Percentiles rank a stretch among this genome's conserved stretches.
Evolutionary conservation across 805 yeast genomes (phyloP).

Genomic region (Candida maesae): DNA sequence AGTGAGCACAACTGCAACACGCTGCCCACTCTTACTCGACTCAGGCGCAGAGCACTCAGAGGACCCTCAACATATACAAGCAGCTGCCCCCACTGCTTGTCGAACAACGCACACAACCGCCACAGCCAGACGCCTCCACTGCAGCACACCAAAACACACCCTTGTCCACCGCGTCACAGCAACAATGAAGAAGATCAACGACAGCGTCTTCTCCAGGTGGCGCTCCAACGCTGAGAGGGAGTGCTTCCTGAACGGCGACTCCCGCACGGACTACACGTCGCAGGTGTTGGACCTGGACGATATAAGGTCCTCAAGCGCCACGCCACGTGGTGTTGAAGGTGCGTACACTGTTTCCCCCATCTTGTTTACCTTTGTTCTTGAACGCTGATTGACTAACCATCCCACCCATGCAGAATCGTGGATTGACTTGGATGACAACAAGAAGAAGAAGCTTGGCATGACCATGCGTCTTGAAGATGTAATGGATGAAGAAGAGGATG

Average conservation of each 20-base stretch:
- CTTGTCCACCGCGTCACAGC: too few relatives aligned
- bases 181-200: constrained; percentile 3
- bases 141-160: too few relatives aligned
- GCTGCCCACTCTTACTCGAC: too few relatives aligned
- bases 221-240: constrained; percentile 4
- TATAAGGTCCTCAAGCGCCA: neutral
- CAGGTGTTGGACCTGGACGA: neutral
- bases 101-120: too few relatives aligned
- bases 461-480: neutral
- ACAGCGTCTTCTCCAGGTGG: constrained; percentile 6
- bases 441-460: neutral
- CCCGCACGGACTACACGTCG: neutral
- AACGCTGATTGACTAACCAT: too few relatives aligned
- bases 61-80: too few relatives aligned
- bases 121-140: neutral
- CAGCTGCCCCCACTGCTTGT: too few relatives aligned
- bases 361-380: too few relatives aligned
- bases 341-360: neutral
- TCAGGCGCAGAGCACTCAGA: too few relatives aligned
- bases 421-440: constrained; percentile 11
- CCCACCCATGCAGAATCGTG: constrained; percentile 9
- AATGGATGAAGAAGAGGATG: neutral
- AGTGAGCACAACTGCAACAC: too few relatives aligned
- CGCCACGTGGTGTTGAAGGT: constrained; percentile 10
- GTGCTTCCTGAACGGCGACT: constrained; percentile 4